Evolutionary conservation across 1,139 yeast species (phyloP).

Genomic region (Suhomyces bokatorum): DNA sequence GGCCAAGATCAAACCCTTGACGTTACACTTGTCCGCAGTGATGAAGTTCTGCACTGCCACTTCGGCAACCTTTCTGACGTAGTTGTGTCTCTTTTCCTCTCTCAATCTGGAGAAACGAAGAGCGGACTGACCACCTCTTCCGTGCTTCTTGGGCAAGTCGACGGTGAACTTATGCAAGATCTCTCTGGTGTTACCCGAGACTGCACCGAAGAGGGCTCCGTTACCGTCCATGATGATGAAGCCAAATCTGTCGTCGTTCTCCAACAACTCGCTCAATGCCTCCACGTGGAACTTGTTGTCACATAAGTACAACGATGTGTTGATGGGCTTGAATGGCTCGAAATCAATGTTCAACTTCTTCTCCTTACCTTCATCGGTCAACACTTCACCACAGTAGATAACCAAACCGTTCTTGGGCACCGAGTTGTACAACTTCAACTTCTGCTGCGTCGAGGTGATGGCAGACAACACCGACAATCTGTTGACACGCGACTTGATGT

Average conservation of each 20-base stretch:
- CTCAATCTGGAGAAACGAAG: constrained; percentile 97
- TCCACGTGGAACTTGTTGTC: constrained; percentile 98
- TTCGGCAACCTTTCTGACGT: constrained; percentile 97
- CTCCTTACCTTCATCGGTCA: constrained; percentile 96
- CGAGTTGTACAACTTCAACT: constrained; percentile 81
- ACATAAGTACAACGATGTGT: constrained; percentile 92
- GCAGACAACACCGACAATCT: constrained; percentile 93
- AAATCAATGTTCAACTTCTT: constrained; percentile 92
- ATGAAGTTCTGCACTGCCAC: constrained; percentile 96
- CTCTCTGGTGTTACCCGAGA: constrained; percentile 95
- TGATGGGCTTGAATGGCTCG: constrained; percentile 97
- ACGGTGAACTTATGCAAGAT: constrained; percentile 94
- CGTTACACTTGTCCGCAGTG: constrained; percentile 88
- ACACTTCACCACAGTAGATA: constrained; percentile 95
- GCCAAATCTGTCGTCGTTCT: constrained; percentile 94
- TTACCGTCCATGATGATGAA: constrained; percentile 99
- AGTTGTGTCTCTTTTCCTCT: constrained; percentile 98
- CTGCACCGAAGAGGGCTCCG: constrained; percentile 94
- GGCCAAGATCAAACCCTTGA: constrained; percentile 90
- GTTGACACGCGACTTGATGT: constrained; percentile 95
- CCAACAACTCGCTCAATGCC: constrained; percentile 89
- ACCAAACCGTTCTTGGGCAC: constrained; percentile 96
- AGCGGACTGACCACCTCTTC: constrained; percentile 99
- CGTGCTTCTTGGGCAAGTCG: constrained; percentile 98
- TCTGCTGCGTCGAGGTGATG: constrained; percentile 96